Evolutionary conservation across 495 filamentous ascomycete genomes (phyloP), one percentile per base, ranked within the genome.

Genomic region (Penicillium pancosmium): DNA sequence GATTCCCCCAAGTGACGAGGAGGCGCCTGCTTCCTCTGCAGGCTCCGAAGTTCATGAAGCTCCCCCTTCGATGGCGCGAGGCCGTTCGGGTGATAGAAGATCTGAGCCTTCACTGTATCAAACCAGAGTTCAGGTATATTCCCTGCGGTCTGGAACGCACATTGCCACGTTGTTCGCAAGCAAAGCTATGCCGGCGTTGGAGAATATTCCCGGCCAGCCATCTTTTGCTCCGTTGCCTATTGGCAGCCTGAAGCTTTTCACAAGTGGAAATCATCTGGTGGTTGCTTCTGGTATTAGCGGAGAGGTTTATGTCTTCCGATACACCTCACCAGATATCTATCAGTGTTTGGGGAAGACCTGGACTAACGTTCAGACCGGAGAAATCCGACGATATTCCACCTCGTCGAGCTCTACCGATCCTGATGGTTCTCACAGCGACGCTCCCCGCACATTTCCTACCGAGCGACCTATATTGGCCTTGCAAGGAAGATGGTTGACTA

Each of bases 91-190:
- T 23, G 73, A 75, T 15, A 68, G 65, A 50, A 67, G 66, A 15
- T 41, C 61, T 56, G 78, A 70, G 15, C 66, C 81, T 34, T 76
- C 79, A 9, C 78, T 77, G 31, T 95, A 92, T 65, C 91, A 94
- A 69, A 96, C 92, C 2, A 86, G 87, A 0, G 91, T 93, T 4
- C 91, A 96, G 56, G 79, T 97, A 1, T 93, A 91, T 68, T 95
- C 92, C 8, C 70, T 97, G 23, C 82, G 80, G 55, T 89, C 84
- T 7, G 84, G 87, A 50, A 76, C 80, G 51, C 86, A 86, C 49
- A 72, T 95, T 55, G 78, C 84, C 23, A 89, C 87, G 0, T 78
- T 97, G 11, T 85, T 92, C 57, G 77, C 85, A 50, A 83, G 78
- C 60, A 80, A 77, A 25, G 75, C 77, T 8, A 71, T 79, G 10